These are phyloP conservation scores for Chimonanthus praecox DNA, from an alignment of 164 flowering plant genomes.

Conservation along the genomic window DNA sequence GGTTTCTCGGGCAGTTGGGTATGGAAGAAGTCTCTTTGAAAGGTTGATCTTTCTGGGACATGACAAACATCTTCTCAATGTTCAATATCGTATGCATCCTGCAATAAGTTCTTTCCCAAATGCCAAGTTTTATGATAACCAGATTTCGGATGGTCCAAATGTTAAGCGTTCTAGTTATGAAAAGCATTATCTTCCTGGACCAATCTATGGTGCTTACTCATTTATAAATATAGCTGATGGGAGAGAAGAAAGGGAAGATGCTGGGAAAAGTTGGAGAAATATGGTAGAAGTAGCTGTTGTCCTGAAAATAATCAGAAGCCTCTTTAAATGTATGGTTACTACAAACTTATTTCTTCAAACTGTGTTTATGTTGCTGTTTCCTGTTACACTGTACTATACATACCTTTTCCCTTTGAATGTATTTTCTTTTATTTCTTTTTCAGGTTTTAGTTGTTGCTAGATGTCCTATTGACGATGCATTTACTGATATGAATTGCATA, in stretches of 20 bases:
- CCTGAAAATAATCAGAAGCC: slow-evolving; percentile 20
- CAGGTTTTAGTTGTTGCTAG: neutral
- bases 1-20: slow-evolving; percentile 22
- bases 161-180: slow-evolving; percentile 20
- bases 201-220: slow-evolving; percentile 43
- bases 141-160: slow-evolving; percentile 29
- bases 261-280: slow-evolving; percentile 25
- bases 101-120: slow-evolving; percentile 45
- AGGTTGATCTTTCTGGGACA: slow-evolving; percentile 34
- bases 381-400: neutral
- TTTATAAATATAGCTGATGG: slow-evolving; percentile 31
- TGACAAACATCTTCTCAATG: slow-evolving; percentile 33
- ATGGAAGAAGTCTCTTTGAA: slow-evolving; percentile 43
- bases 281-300: slow-evolving; percentile 36
- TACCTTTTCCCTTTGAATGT: too few relatives aligned
- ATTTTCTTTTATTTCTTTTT: too few relatives aligned
- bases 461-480: neutral
- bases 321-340: slow-evolving; percentile 28
- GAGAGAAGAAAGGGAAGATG: slow-evolving; percentile 18
- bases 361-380: neutral
- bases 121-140: slow-evolving; percentile 26
- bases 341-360: neutral
- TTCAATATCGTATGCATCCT: slow-evolving; percentile 50
- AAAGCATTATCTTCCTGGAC: slow-evolving; percentile 26
- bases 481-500: neutral